These are phyloP conservation scores for Cyclotella cryptica DNA, from an alignment of 108 stramenopile genomes.

Conservation along the genomic window DNA sequence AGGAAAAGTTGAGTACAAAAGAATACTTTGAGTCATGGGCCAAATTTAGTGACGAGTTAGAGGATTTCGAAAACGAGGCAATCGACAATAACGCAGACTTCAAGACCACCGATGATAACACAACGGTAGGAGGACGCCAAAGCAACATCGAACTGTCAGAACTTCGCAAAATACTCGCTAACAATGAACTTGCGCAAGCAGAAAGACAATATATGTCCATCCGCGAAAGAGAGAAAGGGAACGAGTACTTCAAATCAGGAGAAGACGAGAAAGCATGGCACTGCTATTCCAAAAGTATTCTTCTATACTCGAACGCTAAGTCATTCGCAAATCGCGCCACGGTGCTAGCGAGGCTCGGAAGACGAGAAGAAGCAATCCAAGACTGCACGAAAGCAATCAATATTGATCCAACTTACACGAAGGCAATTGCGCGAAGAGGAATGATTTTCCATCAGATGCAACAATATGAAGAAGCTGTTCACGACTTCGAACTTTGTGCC, in stretches of 20 bases:
- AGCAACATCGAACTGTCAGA: constrained; percentile 31
- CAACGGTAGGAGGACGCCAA: not conserved
- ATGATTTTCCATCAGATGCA: constrained; percentile 46
- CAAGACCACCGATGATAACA: constrained; percentile 3
- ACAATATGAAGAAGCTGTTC: constrained; percentile 46
- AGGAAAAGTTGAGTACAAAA: constrained; percentile 32
- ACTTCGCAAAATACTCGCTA: constrained; percentile 22
- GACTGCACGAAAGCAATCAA: constrained; percentile 55
- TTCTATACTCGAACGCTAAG: constrained; percentile 34
- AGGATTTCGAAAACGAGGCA: constrained; percentile 26
- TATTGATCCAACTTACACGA: constrained; percentile 50
- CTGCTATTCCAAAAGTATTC: constrained; percentile 55
- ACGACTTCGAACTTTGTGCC: constrained; percentile 36
- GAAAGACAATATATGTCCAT: constrained; percentile 51
- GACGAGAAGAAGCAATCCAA: constrained; percentile 35
- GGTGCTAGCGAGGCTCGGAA: constrained; percentile 30
- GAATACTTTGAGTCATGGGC: constrained; percentile 69
- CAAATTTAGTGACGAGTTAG: constrained; percentile 53
- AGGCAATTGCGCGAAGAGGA: constrained; percentile 55
- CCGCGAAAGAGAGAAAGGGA: constrained; percentile 69
- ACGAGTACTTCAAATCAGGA: constrained; percentile 58
- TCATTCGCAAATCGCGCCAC: constrained; percentile 58
- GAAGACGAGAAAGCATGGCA: constrained; percentile 54
- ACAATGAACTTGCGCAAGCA: constrained; percentile 20
- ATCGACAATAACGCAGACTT: not conserved